phyloP scores from a whole-genome alignment of 768 basidiomycete genomes.

The Tremella fuciformis region DNA sequence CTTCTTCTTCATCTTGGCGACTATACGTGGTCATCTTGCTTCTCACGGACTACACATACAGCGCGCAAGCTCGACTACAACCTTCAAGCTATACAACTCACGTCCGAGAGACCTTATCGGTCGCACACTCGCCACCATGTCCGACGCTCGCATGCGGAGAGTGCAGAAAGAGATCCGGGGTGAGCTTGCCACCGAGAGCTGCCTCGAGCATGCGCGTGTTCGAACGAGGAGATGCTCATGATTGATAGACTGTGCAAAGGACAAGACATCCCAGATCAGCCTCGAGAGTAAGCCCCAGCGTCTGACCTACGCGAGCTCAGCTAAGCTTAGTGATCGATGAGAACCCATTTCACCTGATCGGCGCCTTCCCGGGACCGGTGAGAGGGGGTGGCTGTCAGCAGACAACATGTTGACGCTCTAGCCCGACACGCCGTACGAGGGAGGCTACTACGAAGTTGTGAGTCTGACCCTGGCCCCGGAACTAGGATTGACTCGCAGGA shows the following conservation, averaged over 20 bases:
- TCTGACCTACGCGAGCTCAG: background rate
- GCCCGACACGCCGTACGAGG: conserved; percentile 85
- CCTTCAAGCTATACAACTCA: no score
- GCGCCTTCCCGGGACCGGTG: conserved; percentile 81
- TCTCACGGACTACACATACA: no score
- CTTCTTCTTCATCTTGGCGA: conserved; percentile 7
- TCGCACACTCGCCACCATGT: conserved; percentile 51
- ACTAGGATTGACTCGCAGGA: conserved; percentile 58
- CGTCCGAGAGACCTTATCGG: background rate
- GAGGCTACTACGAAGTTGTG: conserved; percentile 87
- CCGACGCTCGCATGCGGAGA: conserved; percentile 84
- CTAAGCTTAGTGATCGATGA: conserved; percentile 65
- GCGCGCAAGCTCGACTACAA: no score
- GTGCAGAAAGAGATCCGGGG: conserved; percentile 91
- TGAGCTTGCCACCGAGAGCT: conserved; percentile 46
- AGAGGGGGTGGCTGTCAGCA: conserved; percentile 10
- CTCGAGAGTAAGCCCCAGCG: conserved; percentile 59
- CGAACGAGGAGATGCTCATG: conserved; percentile 3
- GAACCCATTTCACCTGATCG: conserved; percentile 85
- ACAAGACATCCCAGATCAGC: conserved; percentile 79
- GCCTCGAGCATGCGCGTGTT: no score
- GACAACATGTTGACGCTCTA: conserved; percentile 14
- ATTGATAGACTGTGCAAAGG: conserved; percentile 62
- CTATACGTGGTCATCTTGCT: background rate
- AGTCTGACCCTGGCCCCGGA: conserved; percentile 47